Evolutionary conservation across 345 rosid genomes (phyloP).

Genomic region (Gossypium rotundifolium): DNA sequence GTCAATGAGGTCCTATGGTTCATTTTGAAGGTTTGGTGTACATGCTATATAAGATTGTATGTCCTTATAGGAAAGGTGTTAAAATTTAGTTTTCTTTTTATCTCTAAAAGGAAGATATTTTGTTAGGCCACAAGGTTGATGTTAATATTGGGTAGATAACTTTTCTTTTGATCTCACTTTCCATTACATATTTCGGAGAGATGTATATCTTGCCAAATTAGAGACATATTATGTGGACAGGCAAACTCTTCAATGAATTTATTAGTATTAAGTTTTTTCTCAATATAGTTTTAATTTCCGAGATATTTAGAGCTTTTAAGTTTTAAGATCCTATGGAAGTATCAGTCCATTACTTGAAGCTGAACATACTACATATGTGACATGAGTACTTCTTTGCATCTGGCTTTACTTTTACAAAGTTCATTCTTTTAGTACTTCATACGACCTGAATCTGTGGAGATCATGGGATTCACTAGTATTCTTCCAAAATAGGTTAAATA

Average conservation of each 20-base stretch:
- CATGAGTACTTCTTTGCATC: not conserved
- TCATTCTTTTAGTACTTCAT: not conserved
- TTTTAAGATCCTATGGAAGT: not conserved
- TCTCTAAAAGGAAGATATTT: not conserved
- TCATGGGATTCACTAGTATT: not conserved
- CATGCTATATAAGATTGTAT: not conserved
- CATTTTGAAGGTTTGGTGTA: not conserved
- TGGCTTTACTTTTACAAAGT: not conserved
- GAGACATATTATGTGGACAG: not conserved
- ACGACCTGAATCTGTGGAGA: not conserved
- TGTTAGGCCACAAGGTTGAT: not conserved
- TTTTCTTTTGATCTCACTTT: not conserved
- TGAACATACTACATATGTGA: not conserved
- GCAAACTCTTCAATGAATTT: constrained; percentile 3
- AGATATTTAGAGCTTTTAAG: not conserved
- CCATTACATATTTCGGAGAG: not conserved
- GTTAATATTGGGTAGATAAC: not conserved
- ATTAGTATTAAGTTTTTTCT: not conserved
- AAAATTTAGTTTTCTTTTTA: not conserved
- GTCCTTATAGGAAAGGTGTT: not conserved
- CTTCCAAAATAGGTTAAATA: not conserved
- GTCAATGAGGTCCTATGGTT: constrained; percentile 3
- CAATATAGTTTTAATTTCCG: not conserved
- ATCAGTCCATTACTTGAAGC: not conserved
- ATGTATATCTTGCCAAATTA: not conserved